Base-by-base conservation (phyloP, 352 stramenopile species). In the Pilasporangium apinafurcum region DNA sequence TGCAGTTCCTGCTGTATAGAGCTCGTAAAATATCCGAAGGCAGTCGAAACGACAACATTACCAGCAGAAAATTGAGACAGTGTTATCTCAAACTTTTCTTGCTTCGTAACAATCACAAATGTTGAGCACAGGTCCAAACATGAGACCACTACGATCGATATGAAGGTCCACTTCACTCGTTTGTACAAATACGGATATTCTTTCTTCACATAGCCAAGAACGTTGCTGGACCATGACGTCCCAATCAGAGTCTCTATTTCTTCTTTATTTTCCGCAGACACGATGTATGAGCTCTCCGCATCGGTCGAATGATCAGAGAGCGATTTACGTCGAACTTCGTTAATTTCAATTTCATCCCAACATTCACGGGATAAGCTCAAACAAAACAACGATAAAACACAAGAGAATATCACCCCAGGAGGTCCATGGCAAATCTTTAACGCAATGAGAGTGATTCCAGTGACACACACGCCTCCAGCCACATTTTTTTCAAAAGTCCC, bases 101-200 rank as follows among this genome's bases (percentile, higher is more conserved):
- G 47, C 21, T 73, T 71, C n/a, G 77, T 57, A 10, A 82, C 38
- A 17, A 58, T 47, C 12, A 84, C 57, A 29, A 78, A 44, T 1
- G 74, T 86, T 8, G 74, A 87, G 47, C 72, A 82, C 17, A 86
- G 43, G 37, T 90, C 77, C n/a, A 87, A 48, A 9, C 59, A 65
- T 4, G 77, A 84, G 7, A 86, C 54, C 7, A 90, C 35, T 42
- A 86, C 76, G 39, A 86, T 77, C n/a, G 59, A 57, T 20, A 83
- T 75, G 37, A 86, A 90, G 10, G 77, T 86, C 77, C 77, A 90
- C 44, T 83, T 87, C 6, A 84, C 62, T 16, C 77, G 60, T 48
- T 77, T 87, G 56, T 86, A 87, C 36, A 86, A 48, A 47, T 72
- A 69, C 25, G 61, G 59, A 21, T 75, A 86, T 37, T 61, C 34